Evolutionary conservation across 768 basidiomycete species (phyloP), one percentile per base, ranked within the genome.

Genomic region (Leccinum broughii): DNA sequence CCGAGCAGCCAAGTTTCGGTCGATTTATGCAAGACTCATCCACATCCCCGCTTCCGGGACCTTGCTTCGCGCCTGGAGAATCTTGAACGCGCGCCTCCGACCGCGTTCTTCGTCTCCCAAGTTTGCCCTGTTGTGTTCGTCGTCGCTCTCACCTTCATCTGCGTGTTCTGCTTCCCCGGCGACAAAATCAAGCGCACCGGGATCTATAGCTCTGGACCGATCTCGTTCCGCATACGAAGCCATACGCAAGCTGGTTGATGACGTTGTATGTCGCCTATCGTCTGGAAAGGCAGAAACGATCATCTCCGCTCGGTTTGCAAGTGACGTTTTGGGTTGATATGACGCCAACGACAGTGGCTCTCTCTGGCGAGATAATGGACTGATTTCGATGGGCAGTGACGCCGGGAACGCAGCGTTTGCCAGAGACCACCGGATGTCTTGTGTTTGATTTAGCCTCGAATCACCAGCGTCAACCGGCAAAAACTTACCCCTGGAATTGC

Each of bases 21-120:
- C 24, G 49, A 52, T 39, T 70, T 60, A 81, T 41, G 86, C 89
- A 66, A 92, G 76, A 77, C 90, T 92, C 67, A 89, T 81, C 89
- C 89, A 92, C 89, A 92, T 91, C 39, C 89, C 87, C 59, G 81
- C 81, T 60, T 81, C 81, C 2, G 90, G 90, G 26, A 92, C 63
- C 71, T 83, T 81, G 64, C 83, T 88, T 53, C 89, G 81, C 22
- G 84, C 83, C 69, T 91, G 81, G 54, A 92, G 75, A 54, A 93
- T 93, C 74, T 79, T 85, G 62, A 86, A 68, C 2, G 90, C 90
- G 51, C 78, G 82, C 62, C 79, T 80, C 51, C 85, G 78, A 2
- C 85, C 84, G 46, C 85, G 80, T 26, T 77, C 79, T 34, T 68
- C 70, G 20, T 70, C 70, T 8, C 62, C 41, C 14, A 44, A 52